phyloP scores from a whole-genome alignment of 148 eudicot genomes.

The Rhododendron vialii region DNA sequence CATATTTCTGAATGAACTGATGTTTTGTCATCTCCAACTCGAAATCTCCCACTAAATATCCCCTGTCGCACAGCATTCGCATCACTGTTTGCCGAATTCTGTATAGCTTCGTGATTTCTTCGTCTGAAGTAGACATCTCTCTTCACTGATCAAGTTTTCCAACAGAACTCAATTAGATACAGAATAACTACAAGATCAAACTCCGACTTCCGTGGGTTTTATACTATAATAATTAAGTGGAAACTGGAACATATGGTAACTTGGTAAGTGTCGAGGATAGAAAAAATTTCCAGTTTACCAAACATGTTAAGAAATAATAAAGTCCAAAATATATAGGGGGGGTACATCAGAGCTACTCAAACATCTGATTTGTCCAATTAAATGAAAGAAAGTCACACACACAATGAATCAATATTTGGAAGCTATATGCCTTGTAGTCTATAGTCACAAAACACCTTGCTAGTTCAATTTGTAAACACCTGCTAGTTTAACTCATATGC shows the following conservation, averaged over 20 bases:
- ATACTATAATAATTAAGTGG: neutral
- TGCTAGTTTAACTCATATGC: too few relatives aligned
- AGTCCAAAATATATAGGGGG: neutral
- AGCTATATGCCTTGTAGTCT: neutral
- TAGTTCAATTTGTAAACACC: too few relatives aligned
- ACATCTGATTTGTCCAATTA: neutral
- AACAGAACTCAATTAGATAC: neutral
- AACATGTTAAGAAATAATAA: neutral
- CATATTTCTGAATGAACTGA: slow-evolving; percentile 49
- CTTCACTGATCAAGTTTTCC: neutral
- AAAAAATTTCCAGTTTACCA: neutral
- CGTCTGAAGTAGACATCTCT: slow-evolving; percentile 49
- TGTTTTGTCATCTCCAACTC: slow-evolving; percentile 34
- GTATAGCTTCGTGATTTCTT: slow-evolving; percentile 49
- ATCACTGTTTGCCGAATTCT: slow-evolving; percentile 62
- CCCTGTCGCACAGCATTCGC: slow-evolving; percentile 69
- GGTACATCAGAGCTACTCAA: neutral
- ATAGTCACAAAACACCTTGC: too few relatives aligned
- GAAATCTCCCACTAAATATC: slow-evolving; percentile 40
- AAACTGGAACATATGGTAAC: neutral
- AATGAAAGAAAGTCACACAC: neutral
- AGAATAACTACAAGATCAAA: neutral
- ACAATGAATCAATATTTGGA: neutral
- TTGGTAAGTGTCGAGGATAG: neutral
- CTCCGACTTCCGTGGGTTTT: neutral